A percentile compares a stretch with the other conserved stretches of the same genome.
phyloP scores from a whole-genome alignment of 1,139 yeast genomes.

The Pneumocystis canis region DNA sequence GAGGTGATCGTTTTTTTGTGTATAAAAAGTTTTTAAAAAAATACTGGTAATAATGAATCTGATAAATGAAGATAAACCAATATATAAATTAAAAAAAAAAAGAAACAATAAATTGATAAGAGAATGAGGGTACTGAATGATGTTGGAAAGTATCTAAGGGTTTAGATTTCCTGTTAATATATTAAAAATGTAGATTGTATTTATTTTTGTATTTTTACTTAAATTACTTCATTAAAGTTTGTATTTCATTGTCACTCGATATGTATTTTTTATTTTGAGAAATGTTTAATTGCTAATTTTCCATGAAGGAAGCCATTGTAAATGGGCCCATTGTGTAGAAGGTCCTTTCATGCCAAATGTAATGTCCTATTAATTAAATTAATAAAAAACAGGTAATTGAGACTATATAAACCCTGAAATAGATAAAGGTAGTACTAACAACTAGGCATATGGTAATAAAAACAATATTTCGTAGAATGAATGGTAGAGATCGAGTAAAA shows the following conservation, averaged over 20 bases:
- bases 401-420: slow-evolving; percentile 32
- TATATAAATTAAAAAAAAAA: too few species aligned
- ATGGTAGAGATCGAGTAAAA: slow-evolving; percentile 30
- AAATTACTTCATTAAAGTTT: not conserved
- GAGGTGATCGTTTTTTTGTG: too few species aligned
- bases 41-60: too few species aligned
- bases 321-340: slow-evolving; percentile 46
- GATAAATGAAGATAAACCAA: too few species aligned
- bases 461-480: slow-evolving; percentile 23
- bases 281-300: slow-evolving; percentile 26
- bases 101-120: not conserved
- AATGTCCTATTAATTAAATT: slow-evolving; percentile 30
- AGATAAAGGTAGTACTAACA: slow-evolving; percentile 54
- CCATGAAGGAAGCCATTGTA: slow-evolving; percentile 73
- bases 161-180: too few species aligned
- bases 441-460: slow-evolving; percentile 36
- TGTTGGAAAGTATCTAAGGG: not conserved
- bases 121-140: not conserved
- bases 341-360: slow-evolving; percentile 89
- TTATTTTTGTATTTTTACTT: not conserved
- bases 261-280: not conserved
- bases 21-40: too few species aligned
- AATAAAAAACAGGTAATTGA: not conserved
- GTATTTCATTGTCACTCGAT: not conserved
- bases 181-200: not conserved